phyloP scores from a whole-genome alignment of 257 asterid genomes.

The Nicotiana tabacum region DNA sequence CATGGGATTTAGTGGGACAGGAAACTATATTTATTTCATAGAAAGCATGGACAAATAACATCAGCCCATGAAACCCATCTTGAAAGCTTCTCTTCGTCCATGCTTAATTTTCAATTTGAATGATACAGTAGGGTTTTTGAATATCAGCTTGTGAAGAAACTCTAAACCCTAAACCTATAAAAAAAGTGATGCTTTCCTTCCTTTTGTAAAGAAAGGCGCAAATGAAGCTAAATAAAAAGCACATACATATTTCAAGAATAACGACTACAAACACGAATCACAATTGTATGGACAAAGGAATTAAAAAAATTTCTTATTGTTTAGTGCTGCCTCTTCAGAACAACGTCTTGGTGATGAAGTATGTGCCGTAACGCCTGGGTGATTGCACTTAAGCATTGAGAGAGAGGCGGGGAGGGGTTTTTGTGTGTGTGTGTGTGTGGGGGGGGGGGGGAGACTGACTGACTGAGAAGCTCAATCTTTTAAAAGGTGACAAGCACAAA shows the following conservation, averaged over 20 bases:
- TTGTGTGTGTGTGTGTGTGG: neutral
- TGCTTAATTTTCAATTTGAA: neutral
- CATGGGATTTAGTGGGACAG: neutral
- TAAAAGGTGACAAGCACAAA: neutral
- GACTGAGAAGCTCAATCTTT: neutral
- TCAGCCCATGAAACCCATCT: neutral
- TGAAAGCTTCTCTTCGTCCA: neutral
- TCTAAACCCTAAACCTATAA: neutral
- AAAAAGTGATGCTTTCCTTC: neutral
- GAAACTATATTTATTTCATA: neutral
- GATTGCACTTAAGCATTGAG: neutral
- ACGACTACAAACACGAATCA: neutral
- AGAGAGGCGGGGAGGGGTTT: neutral
- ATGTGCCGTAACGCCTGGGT: neutral
- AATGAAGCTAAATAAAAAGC: neutral
- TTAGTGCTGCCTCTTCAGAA: neutral
- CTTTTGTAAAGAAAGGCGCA: neutral
- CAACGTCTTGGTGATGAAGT: neutral
- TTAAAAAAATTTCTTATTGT: neutral
- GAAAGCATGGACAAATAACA: neutral
- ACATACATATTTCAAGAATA: neutral
- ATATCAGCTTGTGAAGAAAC: neutral
- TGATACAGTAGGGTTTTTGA: neutral
- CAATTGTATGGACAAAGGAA: neutral
- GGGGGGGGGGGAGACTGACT: neutral